Evolutionary conservation across 768 basidiomycete species (phyloP), one percentile per base, ranked within the genome.

Genomic region (Agrocybe praecox): DNA sequence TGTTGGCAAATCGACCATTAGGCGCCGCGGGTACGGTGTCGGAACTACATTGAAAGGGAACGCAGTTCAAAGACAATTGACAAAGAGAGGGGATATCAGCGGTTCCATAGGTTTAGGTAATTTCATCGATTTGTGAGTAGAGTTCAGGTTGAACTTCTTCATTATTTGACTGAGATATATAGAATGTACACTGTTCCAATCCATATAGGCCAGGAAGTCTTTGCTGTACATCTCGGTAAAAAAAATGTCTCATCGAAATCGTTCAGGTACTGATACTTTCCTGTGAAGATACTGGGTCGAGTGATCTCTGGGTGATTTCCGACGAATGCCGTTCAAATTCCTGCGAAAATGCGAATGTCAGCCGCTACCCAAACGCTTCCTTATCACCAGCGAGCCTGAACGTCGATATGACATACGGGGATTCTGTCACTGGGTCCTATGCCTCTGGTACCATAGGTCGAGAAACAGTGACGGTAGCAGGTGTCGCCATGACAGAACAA

Each of bases 231-330:
- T 52, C 59, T 73, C 22, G 73, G 72, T 74, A 9, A 22, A 66
- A 23, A 7, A 12, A 6, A 29, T 24, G 18, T n/a, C 19, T 43
- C 36, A 8, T 18, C 21, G 26, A 46, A 22, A 42, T 40, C 40
- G 26, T 18, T 14, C 19, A 1, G 18, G 4, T 15, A 24, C n/a
- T 58, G 43, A 58, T 46, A 52, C 47, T 18, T 49, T 51, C 23
- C 56, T 10, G 9, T 46, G 23, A 47, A 88, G 88, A 89, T 62
- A 88, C 88, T 2, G 88, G 88, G 19, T 89, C 88, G 3, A 83
- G 85, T 33, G 88, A 90, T 62, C 69, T 89, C 8, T 90, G 88
- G 88, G 78, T 87, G 5, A 69, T 85, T 21, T 83, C 86, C 0
- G 75, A 81, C 50, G 66, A 69, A 3, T 89, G 85, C 64, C 63